Percentiles rank a stretch among this genome's conserved stretches.
Evolutionary conservation across 2,329 filamentous ascomycete species (phyloP).

Genomic region (Colletotrichum sojae): DNA sequence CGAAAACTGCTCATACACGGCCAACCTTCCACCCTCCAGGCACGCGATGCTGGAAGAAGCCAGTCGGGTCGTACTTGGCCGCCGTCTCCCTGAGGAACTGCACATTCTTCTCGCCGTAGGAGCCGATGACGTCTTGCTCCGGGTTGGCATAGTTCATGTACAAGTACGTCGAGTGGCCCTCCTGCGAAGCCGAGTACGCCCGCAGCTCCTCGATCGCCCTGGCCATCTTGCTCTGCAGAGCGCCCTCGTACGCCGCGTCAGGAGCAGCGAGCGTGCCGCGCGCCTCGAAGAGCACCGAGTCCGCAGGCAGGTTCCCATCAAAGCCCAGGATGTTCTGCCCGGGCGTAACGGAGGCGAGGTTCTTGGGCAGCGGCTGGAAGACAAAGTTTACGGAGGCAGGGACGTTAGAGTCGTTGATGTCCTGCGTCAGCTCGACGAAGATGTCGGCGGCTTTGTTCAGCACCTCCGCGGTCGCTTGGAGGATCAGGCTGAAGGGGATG

Average conservation of each 20-base stretch:
- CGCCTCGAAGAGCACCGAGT: conserved; percentile 25
- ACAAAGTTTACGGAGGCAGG: conserved; percentile 39
- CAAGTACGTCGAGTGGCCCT: conserved; percentile 25
- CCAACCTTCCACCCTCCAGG: conserved; percentile 22
- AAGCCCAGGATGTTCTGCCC: conserved; percentile 24
- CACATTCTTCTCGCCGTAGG: conserved; percentile 21
- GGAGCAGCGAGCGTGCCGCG: conserved; percentile 1
- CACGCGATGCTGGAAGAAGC: conserved; percentile 41
- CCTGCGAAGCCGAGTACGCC: conserved; percentile 12
- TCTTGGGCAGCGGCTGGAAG: conserved; percentile 35
- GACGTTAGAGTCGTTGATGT: not conserved
- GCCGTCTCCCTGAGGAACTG: conserved; percentile 22
- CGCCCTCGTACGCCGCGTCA: conserved; percentile 9
- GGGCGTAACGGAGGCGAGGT: conserved; percentile 25
- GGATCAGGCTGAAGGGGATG: conserved; percentile 21
- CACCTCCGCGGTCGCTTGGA: conserved; percentile 5
- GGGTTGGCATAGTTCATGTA: conserved; percentile 37
- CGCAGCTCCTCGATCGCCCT: conserved; percentile 14
- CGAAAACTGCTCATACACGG: not conserved
- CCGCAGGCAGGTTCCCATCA: conserved; percentile 16
- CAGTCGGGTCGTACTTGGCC: conserved; percentile 44
- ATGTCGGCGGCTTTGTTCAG: conserved; percentile 23
- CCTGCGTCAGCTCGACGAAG: conserved; percentile 18
- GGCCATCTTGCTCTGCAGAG: conserved; percentile 9
- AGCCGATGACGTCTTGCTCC: conserved; percentile 21